These are phyloP conservation scores for Cephalotrichum gorgonifer DNA, from an alignment of 2,329 filamentous ascomycete genomes.

Conservation along the genomic window DNA sequence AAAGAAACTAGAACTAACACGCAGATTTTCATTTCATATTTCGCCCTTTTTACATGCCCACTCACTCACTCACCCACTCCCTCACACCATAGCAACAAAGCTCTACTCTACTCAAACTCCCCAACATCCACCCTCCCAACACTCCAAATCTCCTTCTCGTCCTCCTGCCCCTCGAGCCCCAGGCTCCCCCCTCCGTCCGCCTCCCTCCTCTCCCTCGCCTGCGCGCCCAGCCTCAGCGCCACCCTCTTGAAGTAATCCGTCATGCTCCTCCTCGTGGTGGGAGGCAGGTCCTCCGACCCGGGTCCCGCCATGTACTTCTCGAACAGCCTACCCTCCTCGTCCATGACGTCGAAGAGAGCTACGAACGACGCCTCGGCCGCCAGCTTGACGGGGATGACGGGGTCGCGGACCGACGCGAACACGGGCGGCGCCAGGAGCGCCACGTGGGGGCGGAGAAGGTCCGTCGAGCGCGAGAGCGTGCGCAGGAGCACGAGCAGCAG, in stretches of 20 bases:
- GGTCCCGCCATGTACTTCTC: conserved; percentile 77
- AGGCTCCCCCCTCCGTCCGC: conserved; percentile 87
- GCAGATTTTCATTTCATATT: too few relatives aligned
- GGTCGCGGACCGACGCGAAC: conserved; percentile 82
- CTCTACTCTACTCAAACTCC: conserved; percentile 7
- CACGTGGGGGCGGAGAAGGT: conserved; percentile 73
- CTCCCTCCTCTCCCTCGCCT: conserved; percentile 80
- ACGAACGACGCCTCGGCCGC: conserved; percentile 92
- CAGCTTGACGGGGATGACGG: conserved; percentile 89
- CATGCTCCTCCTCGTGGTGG: conserved; percentile 79
- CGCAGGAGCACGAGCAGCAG: conserved; percentile 79
- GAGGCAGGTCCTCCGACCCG: conserved; percentile 48
- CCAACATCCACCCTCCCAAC: conserved; percentile 77
- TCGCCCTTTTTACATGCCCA: too few relatives aligned
- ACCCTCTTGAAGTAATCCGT: conserved; percentile 95
- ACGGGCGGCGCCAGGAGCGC: conserved; percentile 69
- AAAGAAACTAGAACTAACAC: too few relatives aligned
- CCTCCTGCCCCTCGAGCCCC: conserved; percentile 84
- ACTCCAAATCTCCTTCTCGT: conserved; percentile 93
- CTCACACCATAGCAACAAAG: not conserved
- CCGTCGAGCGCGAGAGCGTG: conserved; percentile 72
- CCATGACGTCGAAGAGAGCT: conserved; percentile 78
- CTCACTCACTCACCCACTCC: too few relatives aligned
- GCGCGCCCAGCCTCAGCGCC: conserved; percentile 69
- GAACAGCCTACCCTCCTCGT: conserved; percentile 76